Conservation (phyloP, 805 yeast genomes). For the Cyberlindnera mycetangii region DNA sequence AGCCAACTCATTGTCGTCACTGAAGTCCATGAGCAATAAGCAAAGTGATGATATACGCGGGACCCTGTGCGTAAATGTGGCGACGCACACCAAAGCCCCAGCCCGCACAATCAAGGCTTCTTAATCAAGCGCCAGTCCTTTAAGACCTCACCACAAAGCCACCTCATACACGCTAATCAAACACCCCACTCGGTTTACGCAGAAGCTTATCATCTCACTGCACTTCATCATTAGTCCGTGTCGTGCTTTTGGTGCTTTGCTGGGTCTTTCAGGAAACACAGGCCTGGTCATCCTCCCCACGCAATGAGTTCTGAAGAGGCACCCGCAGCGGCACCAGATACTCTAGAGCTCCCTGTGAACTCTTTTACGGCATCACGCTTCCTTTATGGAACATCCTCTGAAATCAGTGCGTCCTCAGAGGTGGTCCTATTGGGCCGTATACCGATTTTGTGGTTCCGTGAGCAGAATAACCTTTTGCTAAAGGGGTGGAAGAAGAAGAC, state of each 20-base stretch:
- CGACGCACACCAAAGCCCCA: too few species aligned
- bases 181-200: too few species aligned
- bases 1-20: too few species aligned
- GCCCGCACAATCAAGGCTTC: too few species aligned
- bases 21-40: too few species aligned
- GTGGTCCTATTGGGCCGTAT: conserved; percentile 53
- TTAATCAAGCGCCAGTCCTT: too few species aligned
- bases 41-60: too few species aligned
- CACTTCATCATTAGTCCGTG: too few species aligned
- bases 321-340: not conserved
- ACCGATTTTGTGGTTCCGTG: conserved; percentile 54
- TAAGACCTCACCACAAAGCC: too few species aligned
- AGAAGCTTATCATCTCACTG: too few species aligned
- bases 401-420: conserved; percentile 47
- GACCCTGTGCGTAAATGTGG: too few species aligned
- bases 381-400: conserved; percentile 46
- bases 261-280: not conserved
- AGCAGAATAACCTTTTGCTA: conserved; percentile 31
- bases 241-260: not conserved
- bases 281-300: not conserved
- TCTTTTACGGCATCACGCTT: conserved; percentile 65
- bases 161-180: too few species aligned
- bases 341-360: conserved; percentile 8
- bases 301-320: not conserved
- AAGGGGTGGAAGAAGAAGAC: conserved; percentile 16